phyloP scores from a whole-genome alignment of 495 filamentous ascomycete species.

The Hypoxylon crocopeplum region DNA sequence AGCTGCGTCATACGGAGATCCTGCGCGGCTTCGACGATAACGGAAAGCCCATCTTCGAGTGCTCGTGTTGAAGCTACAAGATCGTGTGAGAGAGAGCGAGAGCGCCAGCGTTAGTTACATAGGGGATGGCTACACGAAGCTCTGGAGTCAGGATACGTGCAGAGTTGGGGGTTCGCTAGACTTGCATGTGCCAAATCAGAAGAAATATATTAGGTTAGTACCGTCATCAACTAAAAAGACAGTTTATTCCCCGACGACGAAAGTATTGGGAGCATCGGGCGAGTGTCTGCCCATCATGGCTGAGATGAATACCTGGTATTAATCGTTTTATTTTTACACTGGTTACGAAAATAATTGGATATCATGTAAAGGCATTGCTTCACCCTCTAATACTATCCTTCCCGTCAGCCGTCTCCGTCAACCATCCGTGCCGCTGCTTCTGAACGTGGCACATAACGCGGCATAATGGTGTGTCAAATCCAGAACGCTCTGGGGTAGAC shows the following conservation, averaged over 20 bases:
- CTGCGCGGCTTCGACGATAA: too few species aligned
- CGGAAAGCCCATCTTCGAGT: too few species aligned
- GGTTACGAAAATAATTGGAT: constrained; percentile 26
- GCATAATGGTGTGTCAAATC: constrained; percentile 97
- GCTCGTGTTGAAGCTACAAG: too few species aligned
- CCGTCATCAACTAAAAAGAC: too few species aligned
- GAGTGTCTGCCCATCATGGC: not conserved
- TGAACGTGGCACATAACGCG: constrained; percentile 89
- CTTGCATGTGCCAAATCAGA: too few species aligned
- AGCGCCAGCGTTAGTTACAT: too few species aligned
- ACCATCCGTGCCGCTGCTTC: constrained; percentile 91
- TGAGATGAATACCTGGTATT: constrained; percentile 9
- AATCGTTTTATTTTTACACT: constrained; percentile 6
- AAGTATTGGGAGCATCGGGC: not conserved
- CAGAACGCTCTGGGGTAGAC: constrained; percentile 87
- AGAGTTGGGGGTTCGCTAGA: too few species aligned
- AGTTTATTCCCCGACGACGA: not conserved
- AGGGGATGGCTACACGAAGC: too few species aligned
- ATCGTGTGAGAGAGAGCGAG: too few species aligned
- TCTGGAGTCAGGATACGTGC: too few species aligned
- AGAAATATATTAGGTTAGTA: too few species aligned
- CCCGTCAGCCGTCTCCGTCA: constrained; percentile 45
- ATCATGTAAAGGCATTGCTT: constrained; percentile 27
- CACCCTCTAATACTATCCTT: constrained; percentile 4
- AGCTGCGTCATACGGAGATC: too few species aligned